These are phyloP conservation scores for Xylariaceae sp. DNA, from an alignment of 2,329 filamentous ascomycete genomes.

Conservation along the genomic window DNA sequence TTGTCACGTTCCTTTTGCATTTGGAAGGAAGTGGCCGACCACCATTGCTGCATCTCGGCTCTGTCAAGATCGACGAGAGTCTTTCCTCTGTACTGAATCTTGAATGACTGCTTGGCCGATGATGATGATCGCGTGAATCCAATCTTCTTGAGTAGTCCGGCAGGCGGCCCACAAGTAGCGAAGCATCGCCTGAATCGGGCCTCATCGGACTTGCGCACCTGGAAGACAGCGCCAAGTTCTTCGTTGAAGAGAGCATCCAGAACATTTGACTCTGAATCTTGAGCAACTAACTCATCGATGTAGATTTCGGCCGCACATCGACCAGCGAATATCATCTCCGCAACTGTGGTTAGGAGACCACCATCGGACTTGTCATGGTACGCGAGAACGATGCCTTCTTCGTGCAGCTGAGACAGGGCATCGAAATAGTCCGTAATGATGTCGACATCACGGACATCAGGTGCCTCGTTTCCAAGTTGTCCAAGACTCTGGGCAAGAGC, in stretches of 20 bases:
- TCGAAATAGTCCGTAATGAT: conserved; percentile 88
- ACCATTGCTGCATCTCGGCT: conserved; percentile 73
- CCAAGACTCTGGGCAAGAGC: conserved; percentile 86
- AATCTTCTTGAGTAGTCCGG: conserved; percentile 77
- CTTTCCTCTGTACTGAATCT: conserved; percentile 65
- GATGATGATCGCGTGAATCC: conserved; percentile 64
- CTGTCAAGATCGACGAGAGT: conserved; percentile 66
- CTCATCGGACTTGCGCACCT: conserved; percentile 80
- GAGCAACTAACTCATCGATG: conserved; percentile 66
- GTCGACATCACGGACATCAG: conserved; percentile 78
- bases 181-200: conserved; percentile 84
- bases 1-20: conserved; percentile 92
- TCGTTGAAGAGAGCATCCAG: conserved; percentile 88
- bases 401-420: conserved; percentile 63
- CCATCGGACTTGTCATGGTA: conserved; percentile 21
- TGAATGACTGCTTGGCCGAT: conserved; percentile 64
- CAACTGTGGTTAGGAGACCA: conserved; percentile 56
- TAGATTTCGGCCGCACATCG: conserved; percentile 82
- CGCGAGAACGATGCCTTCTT: conserved; percentile 36
- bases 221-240: conserved; percentile 93
- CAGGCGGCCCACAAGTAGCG: conserved; percentile 79
- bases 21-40: conserved; percentile 81
- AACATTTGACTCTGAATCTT: conserved; percentile 57
- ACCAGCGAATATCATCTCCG: conserved; percentile 98
- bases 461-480: conserved; percentile 76